Evolutionary conservation across 176 grass and related monocot species (phyloP).

Genomic region (Cenchrus purpureus): DNA sequence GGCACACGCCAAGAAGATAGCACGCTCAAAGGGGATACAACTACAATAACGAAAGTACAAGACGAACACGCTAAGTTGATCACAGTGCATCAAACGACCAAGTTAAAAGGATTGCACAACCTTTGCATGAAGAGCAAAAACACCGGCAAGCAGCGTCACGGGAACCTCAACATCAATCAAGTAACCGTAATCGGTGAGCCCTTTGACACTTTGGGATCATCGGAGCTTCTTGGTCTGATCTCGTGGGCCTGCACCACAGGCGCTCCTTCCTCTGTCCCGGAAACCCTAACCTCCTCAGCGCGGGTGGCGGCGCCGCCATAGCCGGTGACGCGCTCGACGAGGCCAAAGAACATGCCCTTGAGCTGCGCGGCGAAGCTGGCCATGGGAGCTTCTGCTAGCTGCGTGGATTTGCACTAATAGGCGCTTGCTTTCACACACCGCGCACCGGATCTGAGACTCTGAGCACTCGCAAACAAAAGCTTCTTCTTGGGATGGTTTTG

Average conservation of each 20-base stretch:
- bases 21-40: too few species aligned
- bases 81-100: too few species aligned
- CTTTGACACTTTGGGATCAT: neutral
- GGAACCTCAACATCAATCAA: neutral
- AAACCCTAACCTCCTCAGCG: too few species aligned
- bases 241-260: neutral
- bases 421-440: too few species aligned
- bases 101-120: too few species aligned
- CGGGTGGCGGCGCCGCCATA: neutral
- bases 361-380: slow-evolving; percentile 45
- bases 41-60: too few species aligned
- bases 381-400: neutral
- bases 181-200: neutral
- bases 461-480: too few species aligned
- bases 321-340: slow-evolving; percentile 44
- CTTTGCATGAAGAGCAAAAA: too few species aligned
- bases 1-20: too few species aligned
- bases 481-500: neutral
- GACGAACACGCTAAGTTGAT: too few species aligned
- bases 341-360: slow-evolving; percentile 37
- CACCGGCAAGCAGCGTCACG: too few species aligned
- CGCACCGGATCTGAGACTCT: too few species aligned
- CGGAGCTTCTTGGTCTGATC: slow-evolving; percentile 17
- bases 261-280: neutral
- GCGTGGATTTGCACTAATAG: neutral